phyloP scores from a whole-genome alignment of 2,329 filamentous ascomycete genomes.

The Didymella glomerata region DNA sequence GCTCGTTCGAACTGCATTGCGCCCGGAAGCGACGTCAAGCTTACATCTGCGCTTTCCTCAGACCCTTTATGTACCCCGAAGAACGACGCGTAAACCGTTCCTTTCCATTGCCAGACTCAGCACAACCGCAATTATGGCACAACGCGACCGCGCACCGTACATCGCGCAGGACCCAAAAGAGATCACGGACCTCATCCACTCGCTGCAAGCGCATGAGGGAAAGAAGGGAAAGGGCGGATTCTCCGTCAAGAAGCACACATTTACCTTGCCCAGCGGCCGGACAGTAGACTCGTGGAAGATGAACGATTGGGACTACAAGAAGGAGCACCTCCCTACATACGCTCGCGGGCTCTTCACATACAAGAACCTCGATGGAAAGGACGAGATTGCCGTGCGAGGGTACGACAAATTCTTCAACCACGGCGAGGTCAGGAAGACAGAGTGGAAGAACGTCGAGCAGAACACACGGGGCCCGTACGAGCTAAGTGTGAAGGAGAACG shows the following conservation, averaged over 20 bases:
- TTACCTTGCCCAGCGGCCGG: slow-evolving; percentile 70
- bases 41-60: slow-evolving; percentile 11
- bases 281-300: slow-evolving; percentile 91
- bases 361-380: slow-evolving; percentile 66
- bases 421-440: slow-evolving; percentile 79
- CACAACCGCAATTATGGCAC: slow-evolving; percentile 58
- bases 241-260: slow-evolving; percentile 82
- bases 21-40: slow-evolving; percentile 2
- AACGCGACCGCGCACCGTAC: slow-evolving; percentile 65
- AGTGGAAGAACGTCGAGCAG: slow-evolving; percentile 79
- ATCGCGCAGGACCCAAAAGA: slow-evolving; percentile 73
- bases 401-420: slow-evolving; percentile 99
- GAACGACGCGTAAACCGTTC: slow-evolving; percentile 14
- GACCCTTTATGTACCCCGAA: not conserved
- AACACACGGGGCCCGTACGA: slow-evolving; percentile 90
- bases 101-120: not conserved
- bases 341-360: slow-evolving; percentile 95
- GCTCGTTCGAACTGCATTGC: not conserved
- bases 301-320: slow-evolving; percentile 96
- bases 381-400: slow-evolving; percentile 85
- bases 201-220: slow-evolving; percentile 66
- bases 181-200: slow-evolving; percentile 70
- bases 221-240: slow-evolving; percentile 62
- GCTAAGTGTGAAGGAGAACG: slow-evolving; percentile 96
- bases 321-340: slow-evolving; percentile 83